Evolutionary conservation across 2,329 filamentous ascomycete species (phyloP), one percentile per base, ranked within the genome.

Genomic region (Cordyceps fumosorosea): DNA sequence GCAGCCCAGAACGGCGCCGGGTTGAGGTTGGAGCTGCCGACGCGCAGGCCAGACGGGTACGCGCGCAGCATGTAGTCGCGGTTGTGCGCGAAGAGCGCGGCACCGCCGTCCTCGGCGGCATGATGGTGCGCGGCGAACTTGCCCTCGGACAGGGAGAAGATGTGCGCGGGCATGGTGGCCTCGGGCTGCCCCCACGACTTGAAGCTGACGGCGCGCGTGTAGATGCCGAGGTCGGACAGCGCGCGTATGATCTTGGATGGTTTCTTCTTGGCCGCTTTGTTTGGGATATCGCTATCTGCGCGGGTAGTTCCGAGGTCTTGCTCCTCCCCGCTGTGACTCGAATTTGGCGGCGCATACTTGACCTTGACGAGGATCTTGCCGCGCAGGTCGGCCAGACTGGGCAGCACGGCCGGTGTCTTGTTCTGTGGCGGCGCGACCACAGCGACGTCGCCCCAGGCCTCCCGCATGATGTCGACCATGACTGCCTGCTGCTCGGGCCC

Each of bases 401-500:
- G 89, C 1, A 95, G 81, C 6, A 72, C 68, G 16, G 75, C 73
- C 12, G 77, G 74, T 0, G 85, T 78, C 20, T 73, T 70, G 7
- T 71, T 83, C 57, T 76, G 78, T 24, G 76, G 72, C 1, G 88
- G 81, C 2, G 96, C 78, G 10, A 98, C 51, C 5, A 62, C 54
- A 7, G 54, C 78, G 63, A 88, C 80, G 0, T 81, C 87, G n/a
- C 81, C 81, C 91, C 92, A 99, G 29, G 85, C 85, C 64, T 96
- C 85, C 65, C 87, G 82, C 86, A 99, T 97, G 69, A 98, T 96
- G 64, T 89, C 82, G 5, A 96, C 92, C 91, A 98, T 97, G 63
- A 88, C 82, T 66, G 89, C 84, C 73, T 99, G 95, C 75, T 99
- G 95, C 62, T 88, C 83, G 0, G 85, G 76, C 65, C 81, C 81